phyloP scores from a whole-genome alignment of 768 basidiomycete species.

The Boletellus sp. region DNA sequence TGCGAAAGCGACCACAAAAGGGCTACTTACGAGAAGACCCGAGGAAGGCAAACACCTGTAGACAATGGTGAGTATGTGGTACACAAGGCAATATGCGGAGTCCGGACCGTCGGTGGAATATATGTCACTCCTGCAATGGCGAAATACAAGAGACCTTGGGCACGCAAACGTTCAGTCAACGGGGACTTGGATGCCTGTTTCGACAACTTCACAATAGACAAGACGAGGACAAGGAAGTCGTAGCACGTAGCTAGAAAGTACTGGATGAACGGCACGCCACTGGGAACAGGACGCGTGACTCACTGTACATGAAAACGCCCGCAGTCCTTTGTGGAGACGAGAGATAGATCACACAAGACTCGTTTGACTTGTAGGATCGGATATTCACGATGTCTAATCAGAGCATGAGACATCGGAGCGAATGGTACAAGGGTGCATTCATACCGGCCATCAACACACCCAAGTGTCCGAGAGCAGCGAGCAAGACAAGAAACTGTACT shows the following conservation, averaged over 20 bases:
- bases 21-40: conserved; percentile 3
- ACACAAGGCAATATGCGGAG: too few species aligned
- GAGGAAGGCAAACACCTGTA: conserved; percentile 12
- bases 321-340: not conserved
- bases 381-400: conserved; percentile 3
- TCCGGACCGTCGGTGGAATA: conserved; percentile 10
- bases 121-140: conserved; percentile 8
- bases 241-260: conserved; percentile 12
- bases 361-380: not conserved
- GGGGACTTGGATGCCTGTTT: conserved; percentile 6
- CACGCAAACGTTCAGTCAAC: conserved; percentile 7
- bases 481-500: conserved; percentile 1
- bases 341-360: not conserved
- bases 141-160: conserved; percentile 20
- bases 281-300: not conserved
- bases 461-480: conserved; percentile 11
- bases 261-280: not conserved
- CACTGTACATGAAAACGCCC: conserved; percentile 15
- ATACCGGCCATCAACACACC: conserved; percentile 3
- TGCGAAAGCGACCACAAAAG: not conserved
- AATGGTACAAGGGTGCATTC: not conserved
- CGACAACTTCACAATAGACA: conserved; percentile 15
- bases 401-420: not conserved
- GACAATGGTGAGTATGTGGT: not conserved
- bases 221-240: conserved; percentile 17